These are phyloP conservation scores for Beauveria brongniartii DNA, from an alignment of 2,329 filamentous ascomycete genomes.

Conservation along the genomic window DNA sequence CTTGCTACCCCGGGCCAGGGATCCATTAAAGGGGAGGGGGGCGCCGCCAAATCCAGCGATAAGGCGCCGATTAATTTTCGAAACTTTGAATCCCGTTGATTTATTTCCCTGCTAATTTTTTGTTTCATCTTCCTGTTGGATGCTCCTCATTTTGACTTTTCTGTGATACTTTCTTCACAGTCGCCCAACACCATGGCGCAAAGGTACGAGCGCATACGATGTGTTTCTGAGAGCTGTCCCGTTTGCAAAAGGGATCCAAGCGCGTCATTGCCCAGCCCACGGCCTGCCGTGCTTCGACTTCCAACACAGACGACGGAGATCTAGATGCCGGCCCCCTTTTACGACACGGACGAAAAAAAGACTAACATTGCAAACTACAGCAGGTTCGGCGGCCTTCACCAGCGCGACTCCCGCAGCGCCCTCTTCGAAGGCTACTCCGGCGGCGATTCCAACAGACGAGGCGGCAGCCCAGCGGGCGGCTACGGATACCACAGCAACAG, in stretches of 20 bases:
- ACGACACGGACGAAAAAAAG: background rate
- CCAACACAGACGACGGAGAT: background rate
- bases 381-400: slow-evolving; percentile 65
- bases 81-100: background rate
- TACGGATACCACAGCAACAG: slow-evolving; percentile 28
- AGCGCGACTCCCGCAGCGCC: slow-evolving; percentile 63
- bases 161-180: background rate
- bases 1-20: background rate
- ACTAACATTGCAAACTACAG: background rate
- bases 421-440: slow-evolving; percentile 68
- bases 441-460: slow-evolving; percentile 32
- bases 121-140: background rate
- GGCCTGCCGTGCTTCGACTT: background rate
- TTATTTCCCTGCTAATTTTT: background rate
- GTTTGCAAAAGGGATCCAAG: background rate
- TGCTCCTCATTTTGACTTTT: background rate
- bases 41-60: background rate
- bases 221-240: background rate
- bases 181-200: slow-evolving; percentile 25
- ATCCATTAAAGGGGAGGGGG: slow-evolving; percentile 9
- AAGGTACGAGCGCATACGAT: slow-evolving; percentile 19
- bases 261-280: background rate
- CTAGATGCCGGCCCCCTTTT: background rate
- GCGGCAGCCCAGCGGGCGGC: slow-evolving; percentile 28
- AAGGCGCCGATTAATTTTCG: slow-evolving; percentile 4